Evolutionary conservation across 2,329 filamentous ascomycete species (phyloP).

Genomic region (Domatiomyces globalis): DNA sequence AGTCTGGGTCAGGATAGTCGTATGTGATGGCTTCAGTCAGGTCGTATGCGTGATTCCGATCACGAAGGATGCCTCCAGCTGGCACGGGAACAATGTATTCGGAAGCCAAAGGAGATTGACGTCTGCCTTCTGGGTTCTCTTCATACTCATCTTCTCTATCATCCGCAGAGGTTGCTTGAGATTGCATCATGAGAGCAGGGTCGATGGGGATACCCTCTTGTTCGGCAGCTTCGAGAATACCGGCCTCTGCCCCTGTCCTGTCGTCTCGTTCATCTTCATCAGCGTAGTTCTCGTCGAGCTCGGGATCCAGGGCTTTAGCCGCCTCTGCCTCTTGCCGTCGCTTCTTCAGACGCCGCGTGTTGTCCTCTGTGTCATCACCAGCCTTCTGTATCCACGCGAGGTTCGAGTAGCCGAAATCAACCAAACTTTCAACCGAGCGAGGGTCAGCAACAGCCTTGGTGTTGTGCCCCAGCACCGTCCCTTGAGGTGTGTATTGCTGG

Average conservation of each 20-base stretch:
- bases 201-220: constrained; percentile 30
- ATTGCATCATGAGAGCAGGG: constrained; percentile 23
- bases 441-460: constrained; percentile 82
- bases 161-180: neutral
- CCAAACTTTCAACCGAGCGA: constrained; percentile 74
- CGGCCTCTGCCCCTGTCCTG: constrained; percentile 7
- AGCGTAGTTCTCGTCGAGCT: constrained; percentile 31
- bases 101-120: constrained; percentile 1
- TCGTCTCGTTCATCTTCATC: constrained; percentile 24
- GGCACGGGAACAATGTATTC: constrained; percentile 17
- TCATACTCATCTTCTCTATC: constrained; percentile 16
- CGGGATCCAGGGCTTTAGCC: constrained; percentile 34
- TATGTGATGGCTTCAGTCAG: constrained; percentile 24
- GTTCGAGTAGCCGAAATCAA: constrained; percentile 85
- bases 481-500: constrained; percentile 70
- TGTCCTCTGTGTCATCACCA: constrained; percentile 32
- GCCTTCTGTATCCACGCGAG: constrained; percentile 60
- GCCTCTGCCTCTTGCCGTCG: constrained; percentile 41
- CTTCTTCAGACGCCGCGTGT: constrained; percentile 33
- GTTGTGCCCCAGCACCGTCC: constrained; percentile 77
- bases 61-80: constrained; percentile 19
- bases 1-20: constrained; percentile 21
- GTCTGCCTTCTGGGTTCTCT: constrained; percentile 16
- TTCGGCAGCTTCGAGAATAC: constrained; percentile 13
- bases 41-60: constrained; percentile 20